These are phyloP conservation scores for Berberis thunbergii DNA, from an alignment of 164 flowering plant genomes.

Conservation along the genomic window DNA sequence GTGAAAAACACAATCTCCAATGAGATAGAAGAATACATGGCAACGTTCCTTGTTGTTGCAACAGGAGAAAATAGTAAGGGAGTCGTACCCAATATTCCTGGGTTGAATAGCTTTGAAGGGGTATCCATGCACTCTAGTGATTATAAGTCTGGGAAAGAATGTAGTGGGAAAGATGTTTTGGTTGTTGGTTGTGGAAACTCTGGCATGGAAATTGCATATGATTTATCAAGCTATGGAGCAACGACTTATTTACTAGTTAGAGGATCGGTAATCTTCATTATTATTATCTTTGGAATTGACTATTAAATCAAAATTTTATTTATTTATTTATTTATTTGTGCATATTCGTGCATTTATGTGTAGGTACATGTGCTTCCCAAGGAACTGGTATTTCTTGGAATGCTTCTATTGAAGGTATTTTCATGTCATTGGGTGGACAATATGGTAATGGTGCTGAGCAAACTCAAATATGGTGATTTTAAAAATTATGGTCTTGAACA, in stretches of 20 bases:
- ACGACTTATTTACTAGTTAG: slow-evolving; percentile 2
- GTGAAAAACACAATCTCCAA: not conserved
- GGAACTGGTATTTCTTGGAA: slow-evolving; percentile 26
- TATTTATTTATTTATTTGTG: no score
- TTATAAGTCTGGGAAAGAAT: slow-evolving; percentile 2
- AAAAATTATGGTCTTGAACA: slow-evolving; percentile 20
- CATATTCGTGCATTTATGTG: not conserved
- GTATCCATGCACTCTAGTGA: not conserved
- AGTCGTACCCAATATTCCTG: slow-evolving; percentile 3
- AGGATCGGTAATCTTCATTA: slow-evolving; percentile 1
- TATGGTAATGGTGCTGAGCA: slow-evolving; percentile 1
- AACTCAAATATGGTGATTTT: slow-evolving; percentile 18
- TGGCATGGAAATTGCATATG: slow-evolving; percentile 13
- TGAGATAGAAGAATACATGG: not conserved
- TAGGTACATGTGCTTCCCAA: slow-evolving; percentile 32
- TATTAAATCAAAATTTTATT: not conserved
- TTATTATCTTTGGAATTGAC: no score
- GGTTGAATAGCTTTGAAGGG: slow-evolving; percentile 5
- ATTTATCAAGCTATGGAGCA: slow-evolving; percentile 5
- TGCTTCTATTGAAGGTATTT: slow-evolving; percentile 17
- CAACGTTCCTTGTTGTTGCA: slow-evolving; percentile 6
- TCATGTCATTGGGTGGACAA: slow-evolving; percentile 23
- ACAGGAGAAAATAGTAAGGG: slow-evolving; percentile 7
- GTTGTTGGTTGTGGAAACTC: slow-evolving; percentile 15
- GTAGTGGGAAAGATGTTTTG: slow-evolving; percentile 3